A percentile compares a stretch with the other conserved stretches of the same genome.
These are phyloP conservation scores for Clathrospora elynae DNA, from an alignment of 2,329 filamentous ascomycete species.

Conservation along the genomic window DNA sequence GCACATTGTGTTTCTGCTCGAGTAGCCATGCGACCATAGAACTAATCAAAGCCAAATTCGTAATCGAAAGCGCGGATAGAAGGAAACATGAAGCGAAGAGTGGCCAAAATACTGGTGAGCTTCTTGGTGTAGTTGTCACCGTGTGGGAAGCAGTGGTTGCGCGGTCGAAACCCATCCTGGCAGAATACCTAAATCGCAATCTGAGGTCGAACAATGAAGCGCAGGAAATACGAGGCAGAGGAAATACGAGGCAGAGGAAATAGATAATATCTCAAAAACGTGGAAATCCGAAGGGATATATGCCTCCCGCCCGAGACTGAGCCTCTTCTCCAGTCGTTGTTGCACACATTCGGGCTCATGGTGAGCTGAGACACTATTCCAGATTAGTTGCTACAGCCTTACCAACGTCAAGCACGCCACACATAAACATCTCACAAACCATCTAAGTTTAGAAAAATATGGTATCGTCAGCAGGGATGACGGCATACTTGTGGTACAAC, in stretches of 20 bases:
- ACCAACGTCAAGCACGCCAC: slow-evolving; percentile 13
- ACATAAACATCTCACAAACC: background rate
- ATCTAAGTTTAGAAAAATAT: slow-evolving; percentile 17
- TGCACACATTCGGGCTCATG: slow-evolving; percentile 15
- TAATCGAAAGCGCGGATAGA: slow-evolving; percentile 39
- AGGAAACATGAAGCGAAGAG: slow-evolving; percentile 30
- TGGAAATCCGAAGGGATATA: slow-evolving; percentile 8
- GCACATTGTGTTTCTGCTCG: slow-evolving; percentile 35
- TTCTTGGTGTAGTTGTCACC: slow-evolving; percentile 10
- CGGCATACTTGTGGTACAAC: background rate
- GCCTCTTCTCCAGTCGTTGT: slow-evolving; percentile 17
- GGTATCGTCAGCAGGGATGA: slow-evolving; percentile 5
- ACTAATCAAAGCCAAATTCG: slow-evolving; percentile 37
- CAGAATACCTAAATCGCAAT: background rate
- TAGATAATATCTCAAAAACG: background rate
- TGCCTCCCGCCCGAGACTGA: slow-evolving; percentile 12
- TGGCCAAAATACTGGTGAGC: slow-evolving; percentile 15
- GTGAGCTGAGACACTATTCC: slow-evolving; percentile 17
- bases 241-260: background rate
- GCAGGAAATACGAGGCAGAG: background rate
- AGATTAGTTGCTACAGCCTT: slow-evolving; percentile 21
- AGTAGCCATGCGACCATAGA: slow-evolving; percentile 44
- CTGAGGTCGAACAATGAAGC: background rate
- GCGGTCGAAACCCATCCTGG: slow-evolving; percentile 16
- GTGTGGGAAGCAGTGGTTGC: slow-evolving; percentile 4